A percentile compares a stretch with the other conserved stretches of the same genome.
Evolutionary conservation across 139 green algal genomes (phyloP).

Genomic region (Chlorella sp.): DNA sequence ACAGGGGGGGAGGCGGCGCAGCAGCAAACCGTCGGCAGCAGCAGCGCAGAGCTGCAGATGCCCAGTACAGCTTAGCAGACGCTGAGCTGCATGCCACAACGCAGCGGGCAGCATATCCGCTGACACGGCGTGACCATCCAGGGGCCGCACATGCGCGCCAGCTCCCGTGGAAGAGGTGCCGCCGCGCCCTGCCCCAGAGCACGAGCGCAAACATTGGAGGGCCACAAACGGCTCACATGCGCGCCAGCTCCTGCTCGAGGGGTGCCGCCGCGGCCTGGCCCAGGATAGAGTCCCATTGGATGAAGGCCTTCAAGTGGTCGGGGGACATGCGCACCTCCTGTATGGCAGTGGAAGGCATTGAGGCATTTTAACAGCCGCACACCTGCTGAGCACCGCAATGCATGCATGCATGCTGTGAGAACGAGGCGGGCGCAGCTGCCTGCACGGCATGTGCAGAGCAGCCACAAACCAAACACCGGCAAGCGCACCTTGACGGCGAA

Average conservation of each 20-base stretch:
- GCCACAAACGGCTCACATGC: slow-evolving; percentile 17
- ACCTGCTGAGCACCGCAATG: no score
- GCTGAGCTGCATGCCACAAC: no score
- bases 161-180: neutral
- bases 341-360: no score
- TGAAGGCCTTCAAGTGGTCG: slow-evolving; percentile 63
- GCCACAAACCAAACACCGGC: neutral
- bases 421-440: no score
- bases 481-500: slow-evolving; percentile 31
- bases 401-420: no score
- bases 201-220: no score
- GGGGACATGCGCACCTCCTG: slow-evolving; percentile 62
- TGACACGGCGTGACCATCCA: no score
- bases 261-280: neutral
- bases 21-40: neutral
- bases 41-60: neutral
- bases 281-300: slow-evolving; percentile 55
- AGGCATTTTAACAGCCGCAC: no score
- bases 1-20: neutral
- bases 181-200: neutral
- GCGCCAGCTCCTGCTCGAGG: slow-evolving; percentile 20
- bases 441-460: no score
- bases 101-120: neutral
- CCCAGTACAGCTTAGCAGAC: neutral
- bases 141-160: no score